Evolutionary conservation across 129 eudicot species (phyloP).

Genomic region (Dittrichia graveolens): DNA sequence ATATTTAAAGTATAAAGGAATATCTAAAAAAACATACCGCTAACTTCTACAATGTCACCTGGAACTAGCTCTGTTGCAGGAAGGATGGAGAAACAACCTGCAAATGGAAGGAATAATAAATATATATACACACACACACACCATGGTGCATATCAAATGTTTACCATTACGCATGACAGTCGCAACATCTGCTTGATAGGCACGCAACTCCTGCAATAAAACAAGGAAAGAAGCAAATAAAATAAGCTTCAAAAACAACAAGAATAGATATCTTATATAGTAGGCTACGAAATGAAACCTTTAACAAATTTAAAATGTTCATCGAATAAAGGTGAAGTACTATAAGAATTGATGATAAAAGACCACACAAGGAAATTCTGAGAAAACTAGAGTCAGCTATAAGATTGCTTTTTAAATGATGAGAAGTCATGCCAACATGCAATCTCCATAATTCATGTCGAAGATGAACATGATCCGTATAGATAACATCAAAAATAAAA

Average conservation of each 20-base stretch:
- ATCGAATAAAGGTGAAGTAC: neutral
- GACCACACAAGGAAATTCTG: neutral
- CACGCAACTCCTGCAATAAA: slow-evolving; percentile 94
- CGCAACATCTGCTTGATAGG: slow-evolving; percentile 98
- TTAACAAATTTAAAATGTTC: neutral
- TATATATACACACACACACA: neutral
- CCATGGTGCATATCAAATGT: slow-evolving; percentile 1
- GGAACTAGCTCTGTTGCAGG: slow-evolving; percentile 98
- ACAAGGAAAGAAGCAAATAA: slow-evolving; percentile 20
- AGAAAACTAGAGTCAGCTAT: neutral
- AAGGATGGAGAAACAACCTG: slow-evolving; percentile 92
- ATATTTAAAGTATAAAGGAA: neutral
- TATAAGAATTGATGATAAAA: neutral
- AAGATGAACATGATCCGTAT: no score
- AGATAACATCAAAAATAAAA: no score
- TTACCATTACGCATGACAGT: slow-evolving; percentile 94
- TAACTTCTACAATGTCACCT: slow-evolving; percentile 96
- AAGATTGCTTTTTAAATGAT: neutral
- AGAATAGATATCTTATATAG: neutral
- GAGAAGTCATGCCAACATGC: neutral
- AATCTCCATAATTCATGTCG: neutral
- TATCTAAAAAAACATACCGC: slow-evolving; percentile 71
- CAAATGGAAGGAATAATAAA: slow-evolving; percentile 24
- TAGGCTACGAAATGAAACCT: slow-evolving; percentile 12
- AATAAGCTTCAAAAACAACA: neutral